These are phyloP conservation scores for Aspergillus transmontanensis DNA, from an alignment of 2,329 filamentous ascomycete genomes.

Conservation along the genomic window DNA sequence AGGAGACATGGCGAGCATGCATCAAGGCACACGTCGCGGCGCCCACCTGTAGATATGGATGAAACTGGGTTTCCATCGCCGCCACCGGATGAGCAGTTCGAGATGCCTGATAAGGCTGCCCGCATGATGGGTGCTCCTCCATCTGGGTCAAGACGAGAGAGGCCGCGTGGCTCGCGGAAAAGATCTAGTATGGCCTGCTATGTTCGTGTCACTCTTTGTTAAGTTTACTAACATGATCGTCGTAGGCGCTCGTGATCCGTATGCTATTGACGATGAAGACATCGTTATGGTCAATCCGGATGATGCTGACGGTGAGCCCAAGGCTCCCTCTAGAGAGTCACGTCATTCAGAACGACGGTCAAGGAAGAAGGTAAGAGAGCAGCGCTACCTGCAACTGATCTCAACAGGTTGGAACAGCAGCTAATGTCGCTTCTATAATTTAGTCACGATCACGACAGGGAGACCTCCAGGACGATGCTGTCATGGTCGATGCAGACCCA, in stretches of 20 bases:
- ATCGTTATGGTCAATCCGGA: slow-evolving; percentile 61
- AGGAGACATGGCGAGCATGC: slow-evolving; percentile 62
- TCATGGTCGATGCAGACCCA: slow-evolving; percentile 56
- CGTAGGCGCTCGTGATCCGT: slow-evolving; percentile 54
- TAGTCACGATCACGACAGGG: slow-evolving; percentile 38
- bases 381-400: neutral
- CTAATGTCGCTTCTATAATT: neutral
- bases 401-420: neutral
- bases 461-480: slow-evolving; percentile 51
- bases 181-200: slow-evolving; percentile 34
- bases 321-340: slow-evolving; percentile 36
- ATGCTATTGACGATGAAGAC: slow-evolving; percentile 67
- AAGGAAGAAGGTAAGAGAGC: slow-evolving; percentile 39
- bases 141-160: slow-evolving; percentile 47
- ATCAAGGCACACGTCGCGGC: slow-evolving; percentile 60
- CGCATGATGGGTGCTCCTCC: slow-evolving; percentile 68
- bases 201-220: neutral
- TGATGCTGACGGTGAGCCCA: slow-evolving; percentile 36
- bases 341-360: slow-evolving; percentile 38
- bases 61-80: slow-evolving; percentile 68
- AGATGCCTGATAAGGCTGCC: slow-evolving; percentile 74
- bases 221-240: slow-evolving; percentile 4
- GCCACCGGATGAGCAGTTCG: slow-evolving; percentile 67
- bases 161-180: slow-evolving; percentile 57
- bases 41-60: slow-evolving; percentile 68